Percentiles rank a stretch among this genome's conserved stretches.
phyloP scores from a whole-genome alignment of 139 green algal species.

The Zygnema cylindricum region DNA sequence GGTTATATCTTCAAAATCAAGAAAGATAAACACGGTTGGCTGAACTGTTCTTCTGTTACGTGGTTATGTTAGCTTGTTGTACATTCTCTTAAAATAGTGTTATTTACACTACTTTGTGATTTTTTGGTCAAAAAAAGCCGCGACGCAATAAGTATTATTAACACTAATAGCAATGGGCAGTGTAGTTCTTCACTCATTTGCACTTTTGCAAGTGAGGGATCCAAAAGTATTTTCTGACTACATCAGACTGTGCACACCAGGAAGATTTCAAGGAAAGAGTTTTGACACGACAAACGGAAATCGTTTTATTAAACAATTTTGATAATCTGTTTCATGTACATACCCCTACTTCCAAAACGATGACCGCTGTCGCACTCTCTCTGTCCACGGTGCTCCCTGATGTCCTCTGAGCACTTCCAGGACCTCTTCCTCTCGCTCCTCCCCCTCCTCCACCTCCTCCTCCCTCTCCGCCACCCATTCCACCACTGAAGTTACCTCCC shows the following conservation, averaged over 20 bases:
- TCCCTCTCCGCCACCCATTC: background rate
- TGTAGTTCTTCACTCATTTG: no score
- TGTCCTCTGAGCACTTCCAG: background rate
- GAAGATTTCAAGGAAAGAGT: background rate
- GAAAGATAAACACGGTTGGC: no score
- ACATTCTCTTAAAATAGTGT: no score
- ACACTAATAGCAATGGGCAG: no score
- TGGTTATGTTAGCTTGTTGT: no score
- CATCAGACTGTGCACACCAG: background rate
- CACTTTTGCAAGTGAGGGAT: no score
- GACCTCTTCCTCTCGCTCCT: background rate
- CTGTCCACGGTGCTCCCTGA: background rate
- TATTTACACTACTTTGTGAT: no score
- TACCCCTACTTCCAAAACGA: slow-evolving; percentile 21
- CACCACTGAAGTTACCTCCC: background rate
- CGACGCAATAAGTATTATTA: no score
- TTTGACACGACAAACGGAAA: background rate
- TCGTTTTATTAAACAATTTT: background rate
- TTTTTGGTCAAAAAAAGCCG: no score
- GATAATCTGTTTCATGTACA: background rate
- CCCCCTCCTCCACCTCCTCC: background rate
- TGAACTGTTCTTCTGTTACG: no score
- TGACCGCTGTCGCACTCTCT: background rate
- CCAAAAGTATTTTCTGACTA: background rate
- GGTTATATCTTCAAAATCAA: no score